These are phyloP conservation scores for Trichoderma sp. DNA, from an alignment of 2,329 filamentous ascomycete species.

Conservation along the genomic window DNA sequence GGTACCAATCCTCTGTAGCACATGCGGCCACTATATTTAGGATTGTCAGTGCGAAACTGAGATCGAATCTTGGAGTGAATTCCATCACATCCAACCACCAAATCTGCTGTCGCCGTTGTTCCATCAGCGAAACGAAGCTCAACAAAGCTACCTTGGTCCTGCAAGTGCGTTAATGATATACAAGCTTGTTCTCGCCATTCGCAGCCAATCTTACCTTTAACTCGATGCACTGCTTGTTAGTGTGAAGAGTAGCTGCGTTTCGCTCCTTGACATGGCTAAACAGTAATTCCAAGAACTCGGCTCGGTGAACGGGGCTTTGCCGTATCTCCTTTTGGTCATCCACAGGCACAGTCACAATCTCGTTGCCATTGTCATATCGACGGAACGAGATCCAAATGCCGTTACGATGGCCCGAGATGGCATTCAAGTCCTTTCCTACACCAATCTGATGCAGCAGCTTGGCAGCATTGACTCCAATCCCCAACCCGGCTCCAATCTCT, in stretches of 20 bases:
- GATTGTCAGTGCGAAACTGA: constrained; percentile 18
- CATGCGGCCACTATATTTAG: constrained; percentile 16
- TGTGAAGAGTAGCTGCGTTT: constrained; percentile 16
- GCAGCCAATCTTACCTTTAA: not conserved
- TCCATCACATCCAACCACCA: constrained; percentile 33
- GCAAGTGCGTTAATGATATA: not conserved
- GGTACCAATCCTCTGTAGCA: constrained; percentile 17
- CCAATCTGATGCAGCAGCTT: constrained; percentile 17
- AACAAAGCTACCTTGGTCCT: constrained; percentile 12
- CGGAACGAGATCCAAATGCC: constrained; percentile 19
- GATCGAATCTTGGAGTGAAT: constrained; percentile 26
- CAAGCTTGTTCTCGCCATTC: not conserved
- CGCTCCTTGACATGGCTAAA: constrained; percentile 10
- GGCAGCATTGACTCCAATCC: constrained; percentile 16
- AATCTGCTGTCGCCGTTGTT: constrained; percentile 24
- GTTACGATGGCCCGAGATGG: constrained; percentile 11
- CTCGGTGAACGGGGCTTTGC: constrained; percentile 15
- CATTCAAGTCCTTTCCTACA: constrained; percentile 8
- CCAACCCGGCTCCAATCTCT: constrained; percentile 16
- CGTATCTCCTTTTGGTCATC: constrained; percentile 13
- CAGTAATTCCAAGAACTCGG: not conserved
- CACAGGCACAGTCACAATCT: constrained; percentile 13
- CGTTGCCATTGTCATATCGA: constrained; percentile 5
- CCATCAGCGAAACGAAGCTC: constrained; percentile 26
- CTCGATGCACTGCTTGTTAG: constrained; percentile 8